These are phyloP conservation scores for Eragrostis curvula DNA, from an alignment of 176 grass and related monocot genomes.

Conservation along the genomic window DNA sequence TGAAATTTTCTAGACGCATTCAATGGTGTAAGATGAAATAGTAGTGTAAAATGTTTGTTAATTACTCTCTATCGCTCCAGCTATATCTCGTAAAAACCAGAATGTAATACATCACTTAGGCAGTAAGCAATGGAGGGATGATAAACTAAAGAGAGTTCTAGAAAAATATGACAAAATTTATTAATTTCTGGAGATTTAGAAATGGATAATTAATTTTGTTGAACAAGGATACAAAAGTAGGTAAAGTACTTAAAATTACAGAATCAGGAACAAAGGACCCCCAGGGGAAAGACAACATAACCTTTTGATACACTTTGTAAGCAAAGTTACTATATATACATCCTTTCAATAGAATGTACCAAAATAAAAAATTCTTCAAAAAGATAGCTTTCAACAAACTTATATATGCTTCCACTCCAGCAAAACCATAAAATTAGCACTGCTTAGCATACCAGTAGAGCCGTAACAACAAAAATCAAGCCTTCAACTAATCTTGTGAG, in stretches of 20 bases:
- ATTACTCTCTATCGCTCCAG: not conserved
- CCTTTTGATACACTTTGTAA: not conserved
- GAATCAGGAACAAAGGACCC: not conserved
- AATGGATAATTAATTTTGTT: not conserved
- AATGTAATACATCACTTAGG: not conserved
- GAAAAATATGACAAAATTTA: not conserved
- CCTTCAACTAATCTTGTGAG: not conserved
- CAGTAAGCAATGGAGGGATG: not conserved
- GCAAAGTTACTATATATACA: not conserved
- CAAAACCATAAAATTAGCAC: not conserved
- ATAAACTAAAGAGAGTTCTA: not conserved
- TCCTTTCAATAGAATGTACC: not conserved
- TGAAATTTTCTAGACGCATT: conserved; percentile 12
- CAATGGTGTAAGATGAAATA: not conserved
- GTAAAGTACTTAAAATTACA: conserved; percentile 4
- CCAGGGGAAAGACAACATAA: not conserved
- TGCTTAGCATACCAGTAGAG: conserved; percentile 18
- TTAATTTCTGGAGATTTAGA: not conserved
- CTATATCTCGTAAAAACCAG: not conserved
- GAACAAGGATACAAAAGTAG: not conserved
- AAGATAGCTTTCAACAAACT: conserved; percentile 8
- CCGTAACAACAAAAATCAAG: not conserved
- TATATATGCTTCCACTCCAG: not conserved
- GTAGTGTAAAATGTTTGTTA: not conserved
- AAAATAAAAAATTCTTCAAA: conserved; percentile 2